Conservation (phyloP, 208 protist genomes). For the Acanthamoeba rhysodes region DNA sequence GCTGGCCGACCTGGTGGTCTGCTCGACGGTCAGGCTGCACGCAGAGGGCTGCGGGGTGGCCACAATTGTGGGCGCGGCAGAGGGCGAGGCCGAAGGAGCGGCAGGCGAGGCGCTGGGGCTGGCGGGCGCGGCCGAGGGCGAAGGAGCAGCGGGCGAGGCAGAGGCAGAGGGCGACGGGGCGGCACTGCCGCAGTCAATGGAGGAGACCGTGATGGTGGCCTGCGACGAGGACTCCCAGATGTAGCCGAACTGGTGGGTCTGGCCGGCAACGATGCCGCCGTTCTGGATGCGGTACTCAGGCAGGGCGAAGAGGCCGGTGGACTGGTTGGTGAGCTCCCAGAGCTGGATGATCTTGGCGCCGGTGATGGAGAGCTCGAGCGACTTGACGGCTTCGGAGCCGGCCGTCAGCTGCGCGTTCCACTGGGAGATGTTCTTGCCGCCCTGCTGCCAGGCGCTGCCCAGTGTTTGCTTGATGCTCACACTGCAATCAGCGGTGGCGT, state of each 20-base stretch:
- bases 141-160: neutral
- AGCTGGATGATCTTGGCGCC: constrained; percentile 14
- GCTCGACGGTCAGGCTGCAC: no score
- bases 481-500: neutral
- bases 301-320: neutral
- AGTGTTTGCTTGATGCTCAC: neutral
- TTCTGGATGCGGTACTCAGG: neutral
- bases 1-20: no score
- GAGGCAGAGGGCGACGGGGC: neutral
- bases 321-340: neutral
- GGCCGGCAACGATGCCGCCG: neutral
- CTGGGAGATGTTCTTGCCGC: no score
- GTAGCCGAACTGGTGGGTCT: constrained; percentile 20
- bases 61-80: no score
- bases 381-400: no score
- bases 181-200: neutral
- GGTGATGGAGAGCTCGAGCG: no score
- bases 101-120: no score
- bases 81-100: no score
- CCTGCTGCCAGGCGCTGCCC: no score
- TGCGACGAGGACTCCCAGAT: neutral
- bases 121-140: no score
- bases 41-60: no score
- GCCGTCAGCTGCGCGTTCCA: no score
- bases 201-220: constrained; percentile 24